These are phyloP conservation scores for Claviceps sp. DNA, from an alignment of 2,329 filamentous ascomycete species.

Conservation along the genomic window DNA sequence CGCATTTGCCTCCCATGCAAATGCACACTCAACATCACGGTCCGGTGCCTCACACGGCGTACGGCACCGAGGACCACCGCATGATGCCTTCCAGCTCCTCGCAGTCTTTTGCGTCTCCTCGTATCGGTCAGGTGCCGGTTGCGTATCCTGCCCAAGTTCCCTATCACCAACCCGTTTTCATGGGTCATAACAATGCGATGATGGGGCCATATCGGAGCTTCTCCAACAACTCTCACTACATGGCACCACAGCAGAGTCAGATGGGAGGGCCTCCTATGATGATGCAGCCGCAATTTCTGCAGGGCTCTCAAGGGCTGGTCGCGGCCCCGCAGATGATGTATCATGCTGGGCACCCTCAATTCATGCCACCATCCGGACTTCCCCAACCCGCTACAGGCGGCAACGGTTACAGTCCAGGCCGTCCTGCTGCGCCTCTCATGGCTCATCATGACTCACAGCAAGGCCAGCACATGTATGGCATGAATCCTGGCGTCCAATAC, in stretches of 20 bases:
- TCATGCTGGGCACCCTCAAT: slow-evolving; percentile 49
- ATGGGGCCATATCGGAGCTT: slow-evolving; percentile 59
- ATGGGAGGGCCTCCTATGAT: slow-evolving; percentile 68
- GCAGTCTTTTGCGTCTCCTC: slow-evolving; percentile 76
- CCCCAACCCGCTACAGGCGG: slow-evolving; percentile 49
- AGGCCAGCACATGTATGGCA: slow-evolving; percentile 64
- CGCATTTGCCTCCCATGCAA: slow-evolving; percentile 66
- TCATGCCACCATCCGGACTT: slow-evolving; percentile 45
- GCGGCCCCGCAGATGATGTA: slow-evolving; percentile 73
- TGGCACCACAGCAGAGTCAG: slow-evolving; percentile 53
- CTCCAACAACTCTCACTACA: slow-evolving; percentile 57
- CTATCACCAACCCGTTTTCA: slow-evolving; percentile 60
- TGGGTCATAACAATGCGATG: slow-evolving; percentile 55
- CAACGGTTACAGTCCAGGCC: slow-evolving; percentile 77
- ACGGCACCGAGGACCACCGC: slow-evolving; percentile 69
- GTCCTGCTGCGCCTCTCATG: slow-evolving; percentile 77
- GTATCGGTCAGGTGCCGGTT: slow-evolving; percentile 57
- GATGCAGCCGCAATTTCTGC: slow-evolving; percentile 66
- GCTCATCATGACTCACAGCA: slow-evolving; percentile 88
- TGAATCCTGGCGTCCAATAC: slow-evolving; percentile 63
- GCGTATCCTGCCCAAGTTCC: slow-evolving; percentile 58
- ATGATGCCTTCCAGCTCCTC: slow-evolving; percentile 80
- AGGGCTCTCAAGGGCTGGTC: slow-evolving; percentile 56
- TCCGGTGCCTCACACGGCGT: slow-evolving; percentile 50
- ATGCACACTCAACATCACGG: slow-evolving; percentile 61